Conservation (phyloP, 129 eudicot species). For the Logfia minima region DNA sequence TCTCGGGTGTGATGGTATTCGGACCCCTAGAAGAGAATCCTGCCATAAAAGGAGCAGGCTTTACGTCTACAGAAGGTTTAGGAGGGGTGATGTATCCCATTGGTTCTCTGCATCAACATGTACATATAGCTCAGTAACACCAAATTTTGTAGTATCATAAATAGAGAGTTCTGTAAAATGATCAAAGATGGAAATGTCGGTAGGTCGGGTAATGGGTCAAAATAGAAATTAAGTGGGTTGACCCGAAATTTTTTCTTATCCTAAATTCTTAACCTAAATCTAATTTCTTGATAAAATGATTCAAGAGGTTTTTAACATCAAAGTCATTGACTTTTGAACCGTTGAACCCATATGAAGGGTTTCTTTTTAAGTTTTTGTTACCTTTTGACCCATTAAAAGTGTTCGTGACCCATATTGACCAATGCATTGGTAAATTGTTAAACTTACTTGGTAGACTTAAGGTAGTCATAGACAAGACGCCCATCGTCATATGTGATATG, state of each 20-base stretch:
- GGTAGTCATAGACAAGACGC: constrained; percentile 40
- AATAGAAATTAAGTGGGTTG: no score
- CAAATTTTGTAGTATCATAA: not conserved
- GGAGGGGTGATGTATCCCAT: constrained; percentile 48
- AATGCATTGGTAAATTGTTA: not conserved
- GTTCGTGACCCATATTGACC: not conserved
- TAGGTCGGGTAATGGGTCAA: no score
- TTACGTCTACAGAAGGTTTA: constrained; percentile 16
- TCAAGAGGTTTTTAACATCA: not conserved
- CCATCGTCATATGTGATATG: constrained; percentile 47
- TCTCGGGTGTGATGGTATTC: constrained; percentile 55
- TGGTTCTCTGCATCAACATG: constrained; percentile 45
- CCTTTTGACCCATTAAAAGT: not conserved
- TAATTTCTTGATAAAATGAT: not conserved
- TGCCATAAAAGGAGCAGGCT: constrained; percentile 82
- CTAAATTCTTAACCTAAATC: not conserved
- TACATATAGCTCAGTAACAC: not conserved
- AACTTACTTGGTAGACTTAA: constrained; percentile 53
- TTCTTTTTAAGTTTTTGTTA: no score
- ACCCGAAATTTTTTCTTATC: no score
- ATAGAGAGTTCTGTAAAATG: not conserved
- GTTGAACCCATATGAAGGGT: not conserved
- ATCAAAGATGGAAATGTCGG: no score
- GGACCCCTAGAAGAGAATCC: constrained; percentile 84
- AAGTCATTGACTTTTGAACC: not conserved